Conservation (phyloP, 2,329 filamentous ascomycete species). For the Sporothrix dimorphospora region DNA sequence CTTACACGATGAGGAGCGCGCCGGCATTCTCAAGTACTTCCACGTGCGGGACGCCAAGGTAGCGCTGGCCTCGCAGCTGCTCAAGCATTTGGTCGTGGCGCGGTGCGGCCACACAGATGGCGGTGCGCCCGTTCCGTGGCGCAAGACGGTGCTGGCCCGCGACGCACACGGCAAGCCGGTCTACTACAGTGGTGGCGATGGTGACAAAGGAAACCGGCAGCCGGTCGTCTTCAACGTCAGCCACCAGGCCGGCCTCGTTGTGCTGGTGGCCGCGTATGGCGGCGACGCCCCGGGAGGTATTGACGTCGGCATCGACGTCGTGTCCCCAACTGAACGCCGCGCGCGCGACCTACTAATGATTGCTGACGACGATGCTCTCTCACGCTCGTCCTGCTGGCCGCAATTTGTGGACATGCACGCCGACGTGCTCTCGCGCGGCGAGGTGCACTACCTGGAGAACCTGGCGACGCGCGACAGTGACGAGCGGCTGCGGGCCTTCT, state of each 20-base stretch:
- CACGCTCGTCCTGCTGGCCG: slow-evolving; percentile 56
- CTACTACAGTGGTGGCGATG: slow-evolving; percentile 45
- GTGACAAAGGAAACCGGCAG: slow-evolving; percentile 47
- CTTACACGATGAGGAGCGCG: slow-evolving; percentile 58
- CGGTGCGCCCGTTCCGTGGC: slow-evolving; percentile 59
- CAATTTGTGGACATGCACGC: slow-evolving; percentile 72
- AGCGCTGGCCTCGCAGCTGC: slow-evolving; percentile 69
- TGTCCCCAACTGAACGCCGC: slow-evolving; percentile 71
- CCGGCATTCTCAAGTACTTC: slow-evolving; percentile 62
- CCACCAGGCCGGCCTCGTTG: slow-evolving; percentile 76
- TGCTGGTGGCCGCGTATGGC: slow-evolving; percentile 59
- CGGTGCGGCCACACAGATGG: slow-evolving; percentile 45
- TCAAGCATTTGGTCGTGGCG: slow-evolving; percentile 72
- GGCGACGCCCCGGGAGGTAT: slow-evolving; percentile 43
- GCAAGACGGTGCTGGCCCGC: slow-evolving; percentile 58
- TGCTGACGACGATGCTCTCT: slow-evolving; percentile 36
- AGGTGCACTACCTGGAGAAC: slow-evolving; percentile 64
- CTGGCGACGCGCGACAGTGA: slow-evolving; percentile 53
- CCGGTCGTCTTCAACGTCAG: slow-evolving; percentile 72
- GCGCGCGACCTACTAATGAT: slow-evolving; percentile 64
- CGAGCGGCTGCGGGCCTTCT: slow-evolving; percentile 69
- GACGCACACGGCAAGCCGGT: slow-evolving; percentile 59
- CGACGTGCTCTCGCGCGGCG: slow-evolving; percentile 67
- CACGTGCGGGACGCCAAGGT: slow-evolving; percentile 74
- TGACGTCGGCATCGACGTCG: slow-evolving; percentile 74